Evolutionary conservation across 129 eudicot genomes (phyloP).

Genomic region (Erigeron canadensis): DNA sequence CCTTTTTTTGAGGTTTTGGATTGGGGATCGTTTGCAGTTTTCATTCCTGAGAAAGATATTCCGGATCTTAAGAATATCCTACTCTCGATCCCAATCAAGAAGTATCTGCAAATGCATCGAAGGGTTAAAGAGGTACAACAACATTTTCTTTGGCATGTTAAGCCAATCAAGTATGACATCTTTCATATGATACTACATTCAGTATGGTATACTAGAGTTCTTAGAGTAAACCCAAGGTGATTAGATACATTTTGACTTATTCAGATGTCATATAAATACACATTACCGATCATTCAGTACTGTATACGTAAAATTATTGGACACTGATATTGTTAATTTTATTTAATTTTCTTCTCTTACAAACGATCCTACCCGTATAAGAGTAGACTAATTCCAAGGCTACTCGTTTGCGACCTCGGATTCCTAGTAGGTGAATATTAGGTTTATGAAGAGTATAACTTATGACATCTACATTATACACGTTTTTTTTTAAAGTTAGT

Average conservation of each 20-base stretch:
- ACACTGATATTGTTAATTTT: too few species aligned
- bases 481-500: too few species aligned
- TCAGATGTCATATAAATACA: too few species aligned
- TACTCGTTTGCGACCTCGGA: too few species aligned
- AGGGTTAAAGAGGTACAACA: constrained; percentile 46
- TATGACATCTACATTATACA: too few species aligned
- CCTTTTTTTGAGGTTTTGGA: constrained; percentile 49
- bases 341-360: too few species aligned
- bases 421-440: too few species aligned
- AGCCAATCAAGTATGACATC: constrained; percentile 47
- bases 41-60: constrained; percentile 46
- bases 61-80: constrained; percentile 46
- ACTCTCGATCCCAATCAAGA: constrained; percentile 26
- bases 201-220: constrained; percentile 48
- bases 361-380: too few species aligned
- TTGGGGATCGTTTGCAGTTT: constrained; percentile 58
- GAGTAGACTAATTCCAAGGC: too few species aligned
- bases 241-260: not conserved
- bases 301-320: too few species aligned
- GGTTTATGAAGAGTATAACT: too few species aligned
- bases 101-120: constrained; percentile 42
- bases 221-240: constrained; percentile 12
- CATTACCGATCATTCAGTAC: too few species aligned
- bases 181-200: constrained; percentile 56
- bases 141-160: constrained; percentile 33